Evolutionary conservation across 1,139 yeast species (phyloP).

Genomic region (Suhomyces yuchorum): DNA sequence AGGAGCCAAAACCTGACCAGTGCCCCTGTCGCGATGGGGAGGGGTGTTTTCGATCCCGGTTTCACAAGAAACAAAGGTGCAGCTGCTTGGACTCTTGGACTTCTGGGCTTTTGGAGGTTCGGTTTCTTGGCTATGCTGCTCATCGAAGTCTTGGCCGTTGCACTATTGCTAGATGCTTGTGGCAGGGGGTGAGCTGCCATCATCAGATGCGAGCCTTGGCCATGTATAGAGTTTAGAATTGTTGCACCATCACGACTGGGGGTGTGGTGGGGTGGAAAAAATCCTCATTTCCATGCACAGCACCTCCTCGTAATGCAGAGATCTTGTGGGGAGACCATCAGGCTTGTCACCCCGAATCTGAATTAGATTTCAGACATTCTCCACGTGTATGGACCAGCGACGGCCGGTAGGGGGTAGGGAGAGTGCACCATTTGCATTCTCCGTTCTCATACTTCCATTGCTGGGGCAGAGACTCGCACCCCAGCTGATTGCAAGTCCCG

Average conservation of each 20-base stretch:
- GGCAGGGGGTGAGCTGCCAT: too few relatives aligned
- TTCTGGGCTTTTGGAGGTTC: too few relatives aligned
- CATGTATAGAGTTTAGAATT: not conserved
- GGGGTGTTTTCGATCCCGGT: not conserved
- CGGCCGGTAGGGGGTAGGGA: too few relatives aligned
- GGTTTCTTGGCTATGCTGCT: too few relatives aligned
- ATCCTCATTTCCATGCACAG: not conserved
- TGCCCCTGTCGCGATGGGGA: not conserved
- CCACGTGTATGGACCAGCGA: too few relatives aligned
- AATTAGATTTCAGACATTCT: not conserved
- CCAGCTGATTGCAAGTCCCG: too few relatives aligned
- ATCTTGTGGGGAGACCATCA: not conserved
- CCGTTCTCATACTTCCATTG: too few relatives aligned
- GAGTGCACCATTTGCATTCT: too few relatives aligned
- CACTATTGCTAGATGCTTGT: too few relatives aligned
- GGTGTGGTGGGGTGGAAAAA: not conserved
- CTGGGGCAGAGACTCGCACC: too few relatives aligned
- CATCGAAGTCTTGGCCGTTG: not conserved
- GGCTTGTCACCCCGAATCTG: not conserved
- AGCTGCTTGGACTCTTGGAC: not conserved
- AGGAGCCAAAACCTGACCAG: not conserved
- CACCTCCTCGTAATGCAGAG: not conserved
- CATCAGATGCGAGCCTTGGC: not conserved
- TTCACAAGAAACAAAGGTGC: too few relatives aligned
- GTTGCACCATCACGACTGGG: not conserved